Evolutionary conservation across 2,329 filamentous ascomycete genomes (phyloP), one percentile per base, ranked within the genome.

Genomic region (Aspergillus melleus): DNA sequence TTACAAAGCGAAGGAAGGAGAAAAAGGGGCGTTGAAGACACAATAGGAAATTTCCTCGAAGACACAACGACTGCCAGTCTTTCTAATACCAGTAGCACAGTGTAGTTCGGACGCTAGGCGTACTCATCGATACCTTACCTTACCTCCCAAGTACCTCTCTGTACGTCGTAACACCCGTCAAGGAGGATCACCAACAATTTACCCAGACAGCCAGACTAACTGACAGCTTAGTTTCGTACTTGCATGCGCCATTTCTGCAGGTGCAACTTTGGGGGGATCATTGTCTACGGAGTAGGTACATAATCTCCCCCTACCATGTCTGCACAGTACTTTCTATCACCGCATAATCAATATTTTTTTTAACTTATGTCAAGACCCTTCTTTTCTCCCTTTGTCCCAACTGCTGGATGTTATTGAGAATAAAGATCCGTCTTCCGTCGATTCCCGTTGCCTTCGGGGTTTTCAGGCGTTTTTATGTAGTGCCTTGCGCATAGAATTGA

Each of bases 171-270:
- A 47, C 19, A 24, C 44, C 12, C 44, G 36, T 42, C 36, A 42
- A 47, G 44, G 22, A 53, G 51, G 32, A 53, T 53, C 51, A 24
- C 32, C 36, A 47, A 47, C 36, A 36, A 44, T 24, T 29, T 24
- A 24, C 2, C 29, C 30, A 30, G 26, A 52, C 30, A 20, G 14
- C 12, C 14, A 44, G 32, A 16, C 52, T 47, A 49, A 58, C n/a
- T 50, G 51, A 58, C 53, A 47, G 22, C 51, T 58, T 58, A 46
- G 30, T 50, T 49, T 55, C 24, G 39, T 24, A 14, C 52, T 42
- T 62, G 58, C 62, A 54, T 67, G 61, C 65, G 61, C 65, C 63
- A 65, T 59, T 65, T 63, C 64, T 67, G 65, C 65, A 66, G 65
- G 64, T 67, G 64, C 64, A 66, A 54, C 56, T 52, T 60, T 59